Evolutionary conservation across 176 grass and related monocot species (phyloP), one percentile per base, ranked within the genome.

Genomic region (Eremochloa ophiuroides): DNA sequence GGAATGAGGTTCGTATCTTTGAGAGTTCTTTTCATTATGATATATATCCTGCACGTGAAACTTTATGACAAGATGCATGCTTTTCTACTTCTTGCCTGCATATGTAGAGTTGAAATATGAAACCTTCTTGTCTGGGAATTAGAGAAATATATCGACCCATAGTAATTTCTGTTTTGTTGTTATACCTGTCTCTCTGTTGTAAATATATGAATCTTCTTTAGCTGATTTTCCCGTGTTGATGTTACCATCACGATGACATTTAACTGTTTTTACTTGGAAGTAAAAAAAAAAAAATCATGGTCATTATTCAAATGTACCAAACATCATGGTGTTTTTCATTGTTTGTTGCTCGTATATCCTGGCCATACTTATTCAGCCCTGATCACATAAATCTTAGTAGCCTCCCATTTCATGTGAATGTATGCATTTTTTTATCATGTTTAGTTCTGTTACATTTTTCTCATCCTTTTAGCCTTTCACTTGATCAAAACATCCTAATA

Each of bases 1-100:
- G 89, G 80, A 88, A 73, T 71, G 79, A 95, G 90, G 96, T 98
- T 33, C 62, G 73, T 29, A 66, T 48, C 2, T 26, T 72, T 50
- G 4, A 39, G 10, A 61, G 11, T 28, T 61, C 58, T 61, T 27
- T 61, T 61, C 5, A 28, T 61, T 61, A 29, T 14, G 55, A 25
- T 58, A 55, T 38, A 38, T 55, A 60, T 28, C 23, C 10, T 60
- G 56, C 56, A 60, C 39, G 35, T 56, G 51, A 60, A 60, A 60
- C 56, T 46, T 87, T 77, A 46, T 23, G 43, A 25, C 48, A 25
- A 25, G 25, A 42, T 39, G n/a, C n/a, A 43, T 30, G 7, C 10
- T 20, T 53, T 73, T 84, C 8, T 40, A 39, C n/a, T 78, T 88
- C 43, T 75, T 69, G 29, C 67, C 27, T 62, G 48, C 3, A 51